Conservation (phyloP, 331 rosid genomes). For the Spiraea crenata region DNA sequence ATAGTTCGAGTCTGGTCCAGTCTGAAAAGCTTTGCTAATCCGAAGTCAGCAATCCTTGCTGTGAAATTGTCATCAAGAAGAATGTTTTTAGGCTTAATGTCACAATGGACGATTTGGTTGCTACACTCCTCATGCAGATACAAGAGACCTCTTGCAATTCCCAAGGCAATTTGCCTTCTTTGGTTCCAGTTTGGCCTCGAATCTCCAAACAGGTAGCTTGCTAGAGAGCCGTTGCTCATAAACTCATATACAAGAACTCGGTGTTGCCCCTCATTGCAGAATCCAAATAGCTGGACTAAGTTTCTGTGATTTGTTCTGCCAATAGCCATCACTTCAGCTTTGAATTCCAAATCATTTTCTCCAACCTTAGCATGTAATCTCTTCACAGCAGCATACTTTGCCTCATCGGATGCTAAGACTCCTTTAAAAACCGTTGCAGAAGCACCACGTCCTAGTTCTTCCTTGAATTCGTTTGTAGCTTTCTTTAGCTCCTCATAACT, state of each 20-base stretch:
- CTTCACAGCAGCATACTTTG: slow-evolving; percentile 2
- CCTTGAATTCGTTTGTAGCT: slow-evolving; percentile 1
- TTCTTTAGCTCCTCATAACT: neutral
- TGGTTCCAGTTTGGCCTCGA: slow-evolving; percentile 5
- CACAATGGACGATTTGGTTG: too few relatives aligned
- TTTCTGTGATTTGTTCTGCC: slow-evolving; percentile 25
- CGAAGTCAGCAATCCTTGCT: slow-evolving; percentile 19
- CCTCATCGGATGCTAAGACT: neutral
- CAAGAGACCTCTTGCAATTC: neutral
- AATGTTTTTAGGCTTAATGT: neutral
- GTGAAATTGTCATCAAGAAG: slow-evolving; percentile 14
- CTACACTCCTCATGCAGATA: too few relatives aligned
- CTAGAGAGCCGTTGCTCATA: slow-evolving; percentile 20
- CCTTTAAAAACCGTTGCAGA: slow-evolving; percentile 19
- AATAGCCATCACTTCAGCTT: slow-evolving; percentile 23
- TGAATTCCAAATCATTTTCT: slow-evolving; percentile 11
- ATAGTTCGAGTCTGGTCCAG: slow-evolving; percentile 5
- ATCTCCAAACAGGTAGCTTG: slow-evolving; percentile 7
- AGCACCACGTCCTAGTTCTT: slow-evolving; percentile 14
- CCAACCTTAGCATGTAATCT: neutral
- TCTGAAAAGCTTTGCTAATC: slow-evolving; percentile 23
- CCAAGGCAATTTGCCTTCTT: slow-evolving; percentile 16
- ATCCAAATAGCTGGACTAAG: slow-evolving; percentile 16
- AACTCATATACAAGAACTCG: slow-evolving; percentile 23
- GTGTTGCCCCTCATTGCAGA: slow-evolving; percentile 15